phyloP scores from a whole-genome alignment of 331 rosid species.

The Arachis monticola region DNA sequence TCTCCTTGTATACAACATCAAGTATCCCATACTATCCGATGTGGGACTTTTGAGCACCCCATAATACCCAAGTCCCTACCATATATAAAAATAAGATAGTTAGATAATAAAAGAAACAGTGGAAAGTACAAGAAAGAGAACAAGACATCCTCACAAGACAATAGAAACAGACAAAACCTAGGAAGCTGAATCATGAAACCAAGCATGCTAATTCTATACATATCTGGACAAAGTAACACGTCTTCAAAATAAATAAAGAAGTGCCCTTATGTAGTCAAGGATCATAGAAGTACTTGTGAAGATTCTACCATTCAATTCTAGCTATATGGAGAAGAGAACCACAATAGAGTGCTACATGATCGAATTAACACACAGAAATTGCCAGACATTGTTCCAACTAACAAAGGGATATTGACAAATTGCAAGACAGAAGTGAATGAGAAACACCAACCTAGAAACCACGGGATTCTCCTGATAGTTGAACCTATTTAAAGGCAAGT shows the following conservation, averaged over 20 bases:
- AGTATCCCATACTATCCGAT: no score
- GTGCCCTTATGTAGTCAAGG: not conserved
- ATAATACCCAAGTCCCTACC: no score
- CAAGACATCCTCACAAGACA: constrained; percentile 8
- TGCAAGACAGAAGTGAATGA: constrained; percentile 5
- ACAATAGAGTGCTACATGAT: not conserved
- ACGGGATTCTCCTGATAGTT: constrained; percentile 38
- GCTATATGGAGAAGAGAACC: not conserved
- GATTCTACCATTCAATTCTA: not conserved
- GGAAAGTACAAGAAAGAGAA: not conserved
- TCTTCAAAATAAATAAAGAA: not conserved
- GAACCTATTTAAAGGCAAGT: constrained; percentile 39
- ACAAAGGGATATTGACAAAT: constrained; percentile 8
- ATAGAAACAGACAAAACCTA: not conserved
- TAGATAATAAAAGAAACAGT: not conserved
- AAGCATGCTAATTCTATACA: not conserved
- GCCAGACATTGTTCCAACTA: not conserved
- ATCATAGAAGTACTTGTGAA: no score
- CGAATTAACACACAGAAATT: not conserved
- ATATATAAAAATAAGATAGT: not conserved
- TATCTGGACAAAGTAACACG: not conserved
- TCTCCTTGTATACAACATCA: no score
- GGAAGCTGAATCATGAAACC: not conserved
- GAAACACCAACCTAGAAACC: constrained; percentile 48
- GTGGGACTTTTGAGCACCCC: no score